phyloP scores from a whole-genome alignment of 441 rosid genomes.

The Raphanus hybrid region DNA sequence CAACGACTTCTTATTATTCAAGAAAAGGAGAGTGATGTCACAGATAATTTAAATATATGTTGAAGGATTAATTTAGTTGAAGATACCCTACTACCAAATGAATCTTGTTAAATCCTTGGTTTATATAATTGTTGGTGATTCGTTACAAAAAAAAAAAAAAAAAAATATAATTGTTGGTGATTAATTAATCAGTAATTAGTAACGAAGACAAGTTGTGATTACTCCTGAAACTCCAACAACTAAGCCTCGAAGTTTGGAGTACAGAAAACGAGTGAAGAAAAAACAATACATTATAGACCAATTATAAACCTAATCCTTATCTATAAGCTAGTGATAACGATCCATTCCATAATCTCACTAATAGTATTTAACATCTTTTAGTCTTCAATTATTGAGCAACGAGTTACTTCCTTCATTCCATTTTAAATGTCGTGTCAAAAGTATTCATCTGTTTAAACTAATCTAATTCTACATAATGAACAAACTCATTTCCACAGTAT shows the following conservation, averaged over 20 bases:
- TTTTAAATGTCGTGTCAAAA: too few relatives aligned
- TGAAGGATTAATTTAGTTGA: constrained; percentile 5
- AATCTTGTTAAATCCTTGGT: constrained; percentile 7
- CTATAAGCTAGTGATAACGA: constrained; percentile 29
- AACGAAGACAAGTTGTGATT: constrained; percentile 30
- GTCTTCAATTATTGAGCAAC: too few relatives aligned
- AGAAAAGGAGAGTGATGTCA: background rate
- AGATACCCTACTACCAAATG: constrained; percentile 12
- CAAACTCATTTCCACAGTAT: too few relatives aligned
- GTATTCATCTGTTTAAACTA: too few relatives aligned
- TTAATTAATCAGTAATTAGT: constrained; percentile 11
- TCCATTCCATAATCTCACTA: constrained; percentile 3
- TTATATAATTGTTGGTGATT: constrained; percentile 6
- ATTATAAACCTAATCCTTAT: constrained; percentile 34
- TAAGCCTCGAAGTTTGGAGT: constrained; percentile 44
- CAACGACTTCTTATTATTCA: constrained; percentile 14
- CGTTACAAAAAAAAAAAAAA: too few relatives aligned
- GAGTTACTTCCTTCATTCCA: too few relatives aligned
- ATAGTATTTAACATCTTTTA: too few relatives aligned
- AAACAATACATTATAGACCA: constrained; percentile 19
- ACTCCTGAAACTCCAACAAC: constrained; percentile 41
- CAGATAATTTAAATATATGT: constrained; percentile 10
- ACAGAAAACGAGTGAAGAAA: constrained; percentile 27
- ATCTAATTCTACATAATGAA: too few relatives aligned
- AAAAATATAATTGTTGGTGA: background rate